Conservation (phyloP, 768 basidiomycete genomes). For the Boletus sp. region DNA sequence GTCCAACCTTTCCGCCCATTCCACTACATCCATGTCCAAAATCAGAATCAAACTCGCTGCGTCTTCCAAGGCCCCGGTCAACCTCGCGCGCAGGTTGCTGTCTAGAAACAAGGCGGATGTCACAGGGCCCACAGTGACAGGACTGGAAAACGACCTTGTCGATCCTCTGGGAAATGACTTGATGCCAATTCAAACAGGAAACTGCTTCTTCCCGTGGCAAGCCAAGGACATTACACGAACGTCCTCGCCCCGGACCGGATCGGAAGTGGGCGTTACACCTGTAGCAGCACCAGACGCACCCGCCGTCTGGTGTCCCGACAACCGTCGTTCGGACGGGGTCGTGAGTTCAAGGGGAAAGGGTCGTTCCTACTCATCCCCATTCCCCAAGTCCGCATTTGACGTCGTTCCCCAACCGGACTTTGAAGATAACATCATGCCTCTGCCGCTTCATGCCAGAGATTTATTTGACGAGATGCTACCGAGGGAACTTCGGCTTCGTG, state of each 20-base stretch:
- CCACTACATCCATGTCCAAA: slow-evolving; percentile 46
- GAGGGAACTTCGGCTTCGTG: slow-evolving; percentile 61
- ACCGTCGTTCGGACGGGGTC: slow-evolving; percentile 16
- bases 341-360: slow-evolving; percentile 43
- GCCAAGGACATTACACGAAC: slow-evolving; percentile 26
- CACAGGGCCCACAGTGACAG: slow-evolving; percentile 10
- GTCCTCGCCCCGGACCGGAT: slow-evolving; percentile 8
- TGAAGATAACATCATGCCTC: slow-evolving; percentile 49
- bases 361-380: slow-evolving; percentile 63
- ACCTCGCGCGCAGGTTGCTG: slow-evolving; percentile 54
- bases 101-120: slow-evolving; percentile 39
- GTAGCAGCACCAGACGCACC: slow-evolving; percentile 2
- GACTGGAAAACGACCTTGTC: neutral
- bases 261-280: slow-evolving; percentile 13
- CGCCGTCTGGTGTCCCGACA: slow-evolving; percentile 15
- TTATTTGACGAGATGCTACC: slow-evolving; percentile 72
- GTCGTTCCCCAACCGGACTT: slow-evolving; percentile 45
- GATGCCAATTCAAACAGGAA: slow-evolving; percentile 29
- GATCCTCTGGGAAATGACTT: slow-evolving; percentile 15
- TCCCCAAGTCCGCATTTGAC: slow-evolving; percentile 60
- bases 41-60: slow-evolving; percentile 46
- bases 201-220: slow-evolving; percentile 44
- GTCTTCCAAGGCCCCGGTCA: slow-evolving; percentile 41
- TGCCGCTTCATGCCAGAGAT: slow-evolving; percentile 43
- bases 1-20: slow-evolving; percentile 49